Conservation (phyloP, 768 basidiomycete genomes). For the Suillus tomentosus region DNA sequence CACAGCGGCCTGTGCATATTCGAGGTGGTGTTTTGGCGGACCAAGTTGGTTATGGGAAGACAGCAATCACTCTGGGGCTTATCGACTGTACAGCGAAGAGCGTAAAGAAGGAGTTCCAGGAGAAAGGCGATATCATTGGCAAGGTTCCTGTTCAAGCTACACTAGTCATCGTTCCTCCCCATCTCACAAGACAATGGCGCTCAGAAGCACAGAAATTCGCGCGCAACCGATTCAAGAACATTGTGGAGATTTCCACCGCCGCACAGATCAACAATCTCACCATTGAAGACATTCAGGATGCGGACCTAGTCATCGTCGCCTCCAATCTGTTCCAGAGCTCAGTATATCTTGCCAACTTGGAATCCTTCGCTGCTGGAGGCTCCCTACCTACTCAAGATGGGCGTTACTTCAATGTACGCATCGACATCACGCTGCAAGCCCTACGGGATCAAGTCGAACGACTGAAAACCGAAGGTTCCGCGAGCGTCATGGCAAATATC, state of each 20-base stretch:
- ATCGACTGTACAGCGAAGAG: slow-evolving; percentile 69
- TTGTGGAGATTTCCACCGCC: slow-evolving; percentile 68
- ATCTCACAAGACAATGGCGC: slow-evolving; percentile 88
- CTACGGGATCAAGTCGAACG: slow-evolving; percentile 69
- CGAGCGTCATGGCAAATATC: slow-evolving; percentile 64
- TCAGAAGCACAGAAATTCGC: slow-evolving; percentile 85
- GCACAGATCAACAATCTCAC: slow-evolving; percentile 70
- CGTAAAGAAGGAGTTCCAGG: slow-evolving; percentile 59
- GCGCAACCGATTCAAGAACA: slow-evolving; percentile 43
- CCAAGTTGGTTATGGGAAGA: slow-evolving; percentile 97
- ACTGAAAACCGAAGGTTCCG: slow-evolving; percentile 64
- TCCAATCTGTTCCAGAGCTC: slow-evolving; percentile 82
- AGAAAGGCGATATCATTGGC: slow-evolving; percentile 48
- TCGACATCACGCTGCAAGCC: slow-evolving; percentile 60
- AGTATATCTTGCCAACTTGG: slow-evolving; percentile 77
- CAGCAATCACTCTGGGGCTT: slow-evolving; percentile 89
- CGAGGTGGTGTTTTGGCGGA: slow-evolving; percentile 93
- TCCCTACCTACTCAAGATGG: slow-evolving; percentile 77
- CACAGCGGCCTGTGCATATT: slow-evolving; percentile 70
- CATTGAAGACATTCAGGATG: slow-evolving; percentile 73
- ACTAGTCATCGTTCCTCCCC: slow-evolving; percentile 85
- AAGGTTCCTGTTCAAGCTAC: slow-evolving; percentile 82
- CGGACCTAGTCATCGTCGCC: slow-evolving; percentile 85
- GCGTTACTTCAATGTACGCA: slow-evolving; percentile 85
- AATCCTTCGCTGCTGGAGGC: slow-evolving; percentile 66